A percentile compares a stretch with the other conserved stretches of the same genome.
Conservation (phyloP, 1,139 yeast genomes). For the Blastobotrys buckinghamii region DNA sequence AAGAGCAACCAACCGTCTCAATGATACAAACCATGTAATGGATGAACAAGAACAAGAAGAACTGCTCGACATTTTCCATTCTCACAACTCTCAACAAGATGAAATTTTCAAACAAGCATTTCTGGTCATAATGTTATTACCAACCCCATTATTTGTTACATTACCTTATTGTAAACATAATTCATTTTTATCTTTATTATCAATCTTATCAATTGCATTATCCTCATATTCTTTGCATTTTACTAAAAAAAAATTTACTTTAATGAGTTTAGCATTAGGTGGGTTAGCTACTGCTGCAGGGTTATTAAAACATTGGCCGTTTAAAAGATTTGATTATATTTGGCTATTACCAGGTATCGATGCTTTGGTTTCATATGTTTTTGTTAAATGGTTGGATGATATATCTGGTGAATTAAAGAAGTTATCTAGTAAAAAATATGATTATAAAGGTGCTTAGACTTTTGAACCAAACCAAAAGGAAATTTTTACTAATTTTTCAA, state of each 20-base stretch:
- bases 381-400: slow-evolving; percentile 27
- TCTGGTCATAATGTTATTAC: slow-evolving; percentile 26
- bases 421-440: slow-evolving; percentile 25
- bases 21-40: slow-evolving; percentile 5
- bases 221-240: slow-evolving; percentile 24
- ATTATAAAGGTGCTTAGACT: slow-evolving; percentile 28
- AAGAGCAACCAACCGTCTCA: slow-evolving; percentile 21
- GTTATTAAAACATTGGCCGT: slow-evolving; percentile 25
- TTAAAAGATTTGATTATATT: slow-evolving; percentile 29
- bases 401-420: slow-evolving; percentile 12
- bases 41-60: slow-evolving; percentile 28
- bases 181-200: slow-evolving; percentile 28
- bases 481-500: too few species aligned
- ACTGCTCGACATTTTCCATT: slow-evolving; percentile 24
- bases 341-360: slow-evolving; percentile 31
- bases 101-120: slow-evolving; percentile 24
- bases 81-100: slow-evolving; percentile 25
- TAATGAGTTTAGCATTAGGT: slow-evolving; percentile 21
- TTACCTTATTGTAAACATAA: slow-evolving; percentile 30
- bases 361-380: slow-evolving; percentile 21
- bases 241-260: slow-evolving; percentile 11
- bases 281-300: slow-evolving; percentile 23
- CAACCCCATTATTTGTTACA: slow-evolving; percentile 30
- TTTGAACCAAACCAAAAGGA: too few species aligned
- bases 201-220: slow-evolving; percentile 25